Evolutionary conservation across 805 yeast species (phyloP).

Genomic region (Yueomyces sinensis): DNA sequence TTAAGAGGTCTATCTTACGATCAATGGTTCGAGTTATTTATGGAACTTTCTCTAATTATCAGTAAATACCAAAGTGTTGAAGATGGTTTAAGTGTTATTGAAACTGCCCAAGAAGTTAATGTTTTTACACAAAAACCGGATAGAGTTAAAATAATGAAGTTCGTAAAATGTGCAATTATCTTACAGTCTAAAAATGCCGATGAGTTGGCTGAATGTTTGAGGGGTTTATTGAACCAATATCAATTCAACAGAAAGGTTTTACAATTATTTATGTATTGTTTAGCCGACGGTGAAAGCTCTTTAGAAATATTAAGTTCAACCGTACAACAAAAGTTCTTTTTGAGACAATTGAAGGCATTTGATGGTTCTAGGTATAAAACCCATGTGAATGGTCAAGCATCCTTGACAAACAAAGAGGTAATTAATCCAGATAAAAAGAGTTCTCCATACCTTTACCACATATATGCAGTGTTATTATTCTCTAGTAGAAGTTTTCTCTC

Average conservation of each 20-base stretch:
- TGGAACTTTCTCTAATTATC: slow-evolving; percentile 61
- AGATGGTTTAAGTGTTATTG: slow-evolving; percentile 56
- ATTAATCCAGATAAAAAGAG: slow-evolving; percentile 29
- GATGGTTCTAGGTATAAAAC: slow-evolving; percentile 50
- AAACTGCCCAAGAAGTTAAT: slow-evolving; percentile 63
- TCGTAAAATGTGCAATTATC: slow-evolving; percentile 56
- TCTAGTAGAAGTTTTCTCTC: slow-evolving; percentile 76
- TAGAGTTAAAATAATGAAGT: slow-evolving; percentile 43
- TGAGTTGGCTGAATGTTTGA: slow-evolving; percentile 41
- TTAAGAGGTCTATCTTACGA: slow-evolving; percentile 69
- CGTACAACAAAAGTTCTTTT: slow-evolving; percentile 78
- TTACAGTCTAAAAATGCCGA: slow-evolving; percentile 36
- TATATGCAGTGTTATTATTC: slow-evolving; percentile 71
- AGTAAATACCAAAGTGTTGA: slow-evolving; percentile 46
- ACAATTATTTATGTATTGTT: slow-evolving; percentile 53
- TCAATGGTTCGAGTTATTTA: slow-evolving; percentile 75
- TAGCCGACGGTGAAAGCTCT: slow-evolving; percentile 42
- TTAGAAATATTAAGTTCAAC: slow-evolving; percentile 55
- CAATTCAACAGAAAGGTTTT: slow-evolving; percentile 66
- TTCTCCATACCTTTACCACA: slow-evolving; percentile 57
- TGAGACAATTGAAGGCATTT: slow-evolving; percentile 81
- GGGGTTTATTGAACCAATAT: slow-evolving; percentile 50
- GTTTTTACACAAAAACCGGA: slow-evolving; percentile 59
- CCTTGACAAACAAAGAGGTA: slow-evolving; percentile 42
- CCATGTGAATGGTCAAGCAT: slow-evolving; percentile 67